Conservation (phyloP, 306 rosid genomes). For the Begonia loranthoides region DNA sequence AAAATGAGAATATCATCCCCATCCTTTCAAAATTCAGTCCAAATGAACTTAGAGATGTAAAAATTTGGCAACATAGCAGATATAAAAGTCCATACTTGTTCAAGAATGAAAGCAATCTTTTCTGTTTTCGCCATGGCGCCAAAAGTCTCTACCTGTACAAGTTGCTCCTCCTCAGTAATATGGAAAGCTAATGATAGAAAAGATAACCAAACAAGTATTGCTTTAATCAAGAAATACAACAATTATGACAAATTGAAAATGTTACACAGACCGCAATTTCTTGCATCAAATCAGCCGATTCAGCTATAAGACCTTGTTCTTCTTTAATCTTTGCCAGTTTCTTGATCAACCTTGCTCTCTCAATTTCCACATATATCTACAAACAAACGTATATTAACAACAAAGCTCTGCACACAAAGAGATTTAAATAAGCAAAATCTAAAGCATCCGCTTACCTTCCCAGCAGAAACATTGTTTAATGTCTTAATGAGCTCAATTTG, state of each 20-base stretch:
- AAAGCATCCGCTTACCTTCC: constrained; percentile 43
- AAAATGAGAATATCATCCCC: too few species aligned
- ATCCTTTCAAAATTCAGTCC: too few species aligned
- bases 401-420: background rate
- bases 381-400: background rate
- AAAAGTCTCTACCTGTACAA: constrained; percentile 79
- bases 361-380: constrained; percentile 77
- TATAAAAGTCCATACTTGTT: constrained; percentile 41
- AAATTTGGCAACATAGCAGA: too few species aligned
- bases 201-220: background rate
- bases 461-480: constrained; percentile 71
- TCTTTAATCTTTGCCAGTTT: constrained; percentile 91
- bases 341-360: constrained; percentile 75
- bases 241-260: background rate
- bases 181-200: too few species aligned
- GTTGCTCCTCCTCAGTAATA: constrained; percentile 8
- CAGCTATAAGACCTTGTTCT: constrained; percentile 76
- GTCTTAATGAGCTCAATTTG: constrained; percentile 74
- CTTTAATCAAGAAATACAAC: constrained; percentile 2
- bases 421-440: background rate
- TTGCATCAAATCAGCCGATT: constrained; percentile 99
- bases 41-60: too few species aligned
- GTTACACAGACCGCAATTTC: constrained; percentile 54
- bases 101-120: constrained; percentile 82
- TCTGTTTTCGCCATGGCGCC: constrained; percentile 94